These are phyloP conservation scores for Dictyophora rubrovolvata DNA, from an alignment of 768 basidiomycete genomes.

Conservation along the genomic window DNA sequence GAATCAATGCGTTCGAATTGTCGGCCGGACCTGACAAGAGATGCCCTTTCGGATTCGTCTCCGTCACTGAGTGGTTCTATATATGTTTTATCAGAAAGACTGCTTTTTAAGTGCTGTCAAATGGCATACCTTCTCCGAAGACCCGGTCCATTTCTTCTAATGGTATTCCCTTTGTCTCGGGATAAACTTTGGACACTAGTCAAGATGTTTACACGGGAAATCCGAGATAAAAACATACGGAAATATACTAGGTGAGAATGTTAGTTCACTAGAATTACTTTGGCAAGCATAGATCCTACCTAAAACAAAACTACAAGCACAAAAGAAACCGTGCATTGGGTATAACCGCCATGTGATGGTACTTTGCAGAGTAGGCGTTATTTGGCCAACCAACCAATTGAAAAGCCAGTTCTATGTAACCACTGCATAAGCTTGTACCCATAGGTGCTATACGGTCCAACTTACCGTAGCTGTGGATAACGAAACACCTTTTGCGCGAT, in stretches of 20 bases:
- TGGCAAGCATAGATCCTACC: constrained; percentile 30
- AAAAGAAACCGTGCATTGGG: constrained; percentile 94
- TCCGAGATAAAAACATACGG: constrained; percentile 34
- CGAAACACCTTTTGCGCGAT: constrained; percentile 94
- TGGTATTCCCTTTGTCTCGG: constrained; percentile 78
- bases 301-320: constrained; percentile 74
- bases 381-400: constrained; percentile 83
- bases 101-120: not conserved
- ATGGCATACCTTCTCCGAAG: constrained; percentile 65
- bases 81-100: not conserved
- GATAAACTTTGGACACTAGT: constrained; percentile 46
- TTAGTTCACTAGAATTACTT: constrained; percentile 1
- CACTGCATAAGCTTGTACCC: constrained; percentile 33
- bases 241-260: constrained; percentile 51
- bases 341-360: constrained; percentile 84
- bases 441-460: not conserved
- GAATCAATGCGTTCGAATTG: constrained; percentile 24
- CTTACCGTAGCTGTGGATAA: constrained; percentile 73
- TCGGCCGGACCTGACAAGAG: constrained; percentile 33
- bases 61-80: constrained; percentile 33
- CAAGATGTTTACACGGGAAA: not conserved
- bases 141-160: constrained; percentile 87
- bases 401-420: constrained; percentile 38
- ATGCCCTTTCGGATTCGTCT: constrained; percentile 46
- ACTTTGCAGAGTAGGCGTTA: constrained; percentile 81